Evolutionary conservation across 805 yeast genomes (phyloP), one percentile per base, ranked within the genome.

Genomic region (Yarrowia sp.): DNA sequence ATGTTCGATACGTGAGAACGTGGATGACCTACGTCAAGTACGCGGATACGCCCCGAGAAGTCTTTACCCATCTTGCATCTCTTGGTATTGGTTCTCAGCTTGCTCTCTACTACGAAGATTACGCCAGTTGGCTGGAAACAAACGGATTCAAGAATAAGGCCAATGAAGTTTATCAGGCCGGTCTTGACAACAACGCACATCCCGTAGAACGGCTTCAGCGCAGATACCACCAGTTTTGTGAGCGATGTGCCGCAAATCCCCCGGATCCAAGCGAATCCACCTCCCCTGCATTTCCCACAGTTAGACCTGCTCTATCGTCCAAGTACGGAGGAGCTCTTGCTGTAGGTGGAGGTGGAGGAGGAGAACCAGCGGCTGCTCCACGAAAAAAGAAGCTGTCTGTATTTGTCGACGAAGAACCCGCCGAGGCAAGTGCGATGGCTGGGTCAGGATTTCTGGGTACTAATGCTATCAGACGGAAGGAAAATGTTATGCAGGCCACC

Each of bases 11-110:
- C 74, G 76, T 94, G 61, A 84, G 82, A 70, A 82, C 92, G 1
- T 94, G 99, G 98, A 76, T 93, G 46, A 87, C 86, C 71, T 92
- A 91, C 75, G 85, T 90, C 9, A 84, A 82, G 30, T 87, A 83
- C 73, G 83, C 89, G 1, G 91, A 88, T 69, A 83, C 88, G 15
- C 92, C 93, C 0, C 79, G 85, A 49, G 93, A 89, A 66, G 81
- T 90, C 2, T 92, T 88, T 75, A 81, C 85, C 7, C 92, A 88
- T 73, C 80, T 94, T 77, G 85, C 87, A 50, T 84, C 87, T 69
- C 87, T 88, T 70, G 85, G 83, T 58, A 90, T 94, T 42, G 98
- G 97, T 0, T 74, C 74, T 40, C 81, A 81, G 46, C 79, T 91
- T 63, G 86, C 97, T 0, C 72, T 86, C 19, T 92, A 84, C 74